A percentile compares a stretch with the other conserved stretches of the same genome.
phyloP scores from a whole-genome alignment of 2,329 filamentous ascomycete genomes.

The Aspergillus sp. region DNA sequence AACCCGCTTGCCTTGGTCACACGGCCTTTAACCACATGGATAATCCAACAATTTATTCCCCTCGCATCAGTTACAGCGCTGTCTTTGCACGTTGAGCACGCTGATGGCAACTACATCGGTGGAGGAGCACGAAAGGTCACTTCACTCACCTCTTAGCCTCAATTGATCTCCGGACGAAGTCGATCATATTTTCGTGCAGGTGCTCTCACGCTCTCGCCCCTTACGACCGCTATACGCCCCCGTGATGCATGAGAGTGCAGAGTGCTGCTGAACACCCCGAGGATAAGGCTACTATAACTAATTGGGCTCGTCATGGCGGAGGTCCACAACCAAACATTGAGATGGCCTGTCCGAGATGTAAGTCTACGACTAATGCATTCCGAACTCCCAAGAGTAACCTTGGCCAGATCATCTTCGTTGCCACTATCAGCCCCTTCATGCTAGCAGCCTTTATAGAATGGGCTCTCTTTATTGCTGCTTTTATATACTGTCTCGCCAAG shows the following conservation, averaged over 20 bases:
- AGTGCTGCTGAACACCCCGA: not conserved
- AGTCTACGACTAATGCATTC: conserved; percentile 18
- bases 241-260: not conserved
- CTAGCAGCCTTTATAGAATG: conserved; percentile 86
- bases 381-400: conserved; percentile 3
- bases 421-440: conserved; percentile 80
- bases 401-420: conserved; percentile 77
- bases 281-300: not conserved
- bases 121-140: not conserved
- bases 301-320: conserved; percentile 5
- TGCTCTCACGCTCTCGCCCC: not conserved
- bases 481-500: conserved; percentile 87
- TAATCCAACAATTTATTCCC: conserved; percentile 6
- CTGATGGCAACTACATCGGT: conserved; percentile 1
- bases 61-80: conserved; percentile 1
- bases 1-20: not conserved
- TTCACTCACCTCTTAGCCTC: not conserved
- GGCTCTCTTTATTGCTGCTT: conserved; percentile 93
- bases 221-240: not conserved
- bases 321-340: not conserved
- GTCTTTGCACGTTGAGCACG: not conserved
- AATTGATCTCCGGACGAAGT: not conserved
- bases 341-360: conserved; percentile 46
- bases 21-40: not conserved
- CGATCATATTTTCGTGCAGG: not conserved